Conservation (phyloP, 257 asterid genomes). For the Nyctanthes arbortristis region DNA sequence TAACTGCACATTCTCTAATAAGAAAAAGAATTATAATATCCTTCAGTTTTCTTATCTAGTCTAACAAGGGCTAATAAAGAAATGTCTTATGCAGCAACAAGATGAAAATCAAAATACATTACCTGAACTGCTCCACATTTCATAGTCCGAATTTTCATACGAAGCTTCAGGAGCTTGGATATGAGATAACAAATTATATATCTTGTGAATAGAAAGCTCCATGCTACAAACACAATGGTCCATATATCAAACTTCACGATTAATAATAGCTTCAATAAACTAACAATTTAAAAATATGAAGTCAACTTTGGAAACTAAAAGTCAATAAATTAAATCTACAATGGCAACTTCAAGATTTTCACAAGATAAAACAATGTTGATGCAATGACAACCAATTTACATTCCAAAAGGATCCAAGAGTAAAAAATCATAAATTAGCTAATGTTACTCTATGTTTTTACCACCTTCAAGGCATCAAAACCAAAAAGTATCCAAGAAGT, state of each 20-base stretch:
- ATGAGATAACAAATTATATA: constrained; percentile 55
- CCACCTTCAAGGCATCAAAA: constrained; percentile 1
- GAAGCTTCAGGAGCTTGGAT: constrained; percentile 55
- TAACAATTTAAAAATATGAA: not conserved
- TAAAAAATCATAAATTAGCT: not conserved
- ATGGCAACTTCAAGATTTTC: not conserved
- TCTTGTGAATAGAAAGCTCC: constrained; percentile 68
- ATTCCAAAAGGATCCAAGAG: not conserved
- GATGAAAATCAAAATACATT: constrained; percentile 20
- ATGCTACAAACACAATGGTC: constrained; percentile 44
- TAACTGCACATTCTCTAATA: too few relatives aligned
- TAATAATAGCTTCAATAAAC: not conserved
- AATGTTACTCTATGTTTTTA: not conserved
- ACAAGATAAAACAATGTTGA: not conserved
- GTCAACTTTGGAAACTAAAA: not conserved
- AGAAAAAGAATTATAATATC: too few relatives aligned
- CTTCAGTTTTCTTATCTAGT: too few relatives aligned
- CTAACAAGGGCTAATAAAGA: too few relatives aligned
- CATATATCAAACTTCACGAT: constrained; percentile 9
- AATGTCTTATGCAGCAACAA: not conserved
- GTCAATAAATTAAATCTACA: not conserved
- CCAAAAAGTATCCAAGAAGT: not conserved
- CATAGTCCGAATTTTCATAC: constrained; percentile 36
- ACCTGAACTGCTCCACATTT: constrained; percentile 81
- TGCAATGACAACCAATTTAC: not conserved